A percentile compares a stretch with the other conserved stretches of the same genome.
These are phyloP conservation scores for Lumnitzera racemosa DNA, from an alignment of 345 rosid genomes.

Conservation along the genomic window DNA sequence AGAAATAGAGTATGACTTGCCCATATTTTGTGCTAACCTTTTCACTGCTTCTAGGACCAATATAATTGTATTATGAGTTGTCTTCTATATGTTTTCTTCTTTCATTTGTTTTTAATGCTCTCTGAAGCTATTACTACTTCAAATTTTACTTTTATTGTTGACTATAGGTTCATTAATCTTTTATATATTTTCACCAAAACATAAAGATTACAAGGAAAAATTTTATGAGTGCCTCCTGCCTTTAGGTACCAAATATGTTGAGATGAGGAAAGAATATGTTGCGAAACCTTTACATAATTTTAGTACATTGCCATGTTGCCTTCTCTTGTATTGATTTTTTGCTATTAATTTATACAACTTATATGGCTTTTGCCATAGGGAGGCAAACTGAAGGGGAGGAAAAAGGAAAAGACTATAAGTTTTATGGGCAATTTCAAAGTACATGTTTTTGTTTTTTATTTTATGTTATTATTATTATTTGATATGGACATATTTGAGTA, in stretches of 20 bases:
- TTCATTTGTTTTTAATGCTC: slow-evolving; percentile 2
- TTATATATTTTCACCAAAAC: slow-evolving; percentile 47
- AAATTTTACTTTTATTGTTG: not conserved
- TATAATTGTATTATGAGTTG: slow-evolving; percentile 77
- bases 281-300: too few species aligned
- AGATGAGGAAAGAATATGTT: slow-evolving; percentile 30
- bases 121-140: not conserved
- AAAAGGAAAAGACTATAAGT: too few species aligned
- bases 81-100: slow-evolving; percentile 1
- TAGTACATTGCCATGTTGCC: too few species aligned
- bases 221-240: slow-evolving; percentile 55
- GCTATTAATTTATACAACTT: too few species aligned
- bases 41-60: slow-evolving; percentile 57
- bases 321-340: too few species aligned
- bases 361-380: too few species aligned
- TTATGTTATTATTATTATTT: too few species aligned
- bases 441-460: too few species aligned
- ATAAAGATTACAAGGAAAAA: slow-evolving; percentile 61
- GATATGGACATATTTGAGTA: too few species aligned
- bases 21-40: slow-evolving; percentile 89
- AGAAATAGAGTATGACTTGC: slow-evolving; percentile 69
- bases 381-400: too few species aligned
- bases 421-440: too few species aligned
- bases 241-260: slow-evolving; percentile 52
- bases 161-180: slow-evolving; percentile 81